phyloP scores from a whole-genome alignment of 2,329 filamentous ascomycete species.

The Neonectria faginata region DNA sequence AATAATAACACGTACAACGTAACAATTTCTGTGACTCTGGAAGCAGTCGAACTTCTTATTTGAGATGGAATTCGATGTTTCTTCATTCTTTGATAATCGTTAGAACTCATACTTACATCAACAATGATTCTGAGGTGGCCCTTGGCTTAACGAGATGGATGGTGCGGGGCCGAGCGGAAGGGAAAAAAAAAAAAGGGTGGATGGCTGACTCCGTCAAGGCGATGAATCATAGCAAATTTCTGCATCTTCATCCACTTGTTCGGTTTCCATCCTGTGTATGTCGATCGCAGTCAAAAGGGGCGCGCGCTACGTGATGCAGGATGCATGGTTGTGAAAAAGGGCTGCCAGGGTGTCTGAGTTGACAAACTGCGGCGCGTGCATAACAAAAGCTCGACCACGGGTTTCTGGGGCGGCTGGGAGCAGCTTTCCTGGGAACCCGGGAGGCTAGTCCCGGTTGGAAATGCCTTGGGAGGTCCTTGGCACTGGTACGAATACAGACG shows the following conservation, averaged over 20 bases:
- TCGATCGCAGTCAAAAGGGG: constrained; percentile 27
- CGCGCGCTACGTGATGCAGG: constrained; percentile 16
- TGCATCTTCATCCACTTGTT: constrained; percentile 16
- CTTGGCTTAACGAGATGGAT: constrained; percentile 3
- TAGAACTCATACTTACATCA: constrained; percentile 15
- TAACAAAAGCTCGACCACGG: constrained; percentile 14
- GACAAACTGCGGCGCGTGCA: constrained; percentile 21
- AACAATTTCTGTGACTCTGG: neutral
- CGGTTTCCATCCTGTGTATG: constrained; percentile 13
- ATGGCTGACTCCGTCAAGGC: constrained; percentile 14
- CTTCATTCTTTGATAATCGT: constrained; percentile 4
- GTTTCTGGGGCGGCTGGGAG: constrained; percentile 12
- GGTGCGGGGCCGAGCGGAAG: constrained; percentile 10
- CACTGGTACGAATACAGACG: constrained; percentile 11
- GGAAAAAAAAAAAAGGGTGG: constrained; percentile 3
- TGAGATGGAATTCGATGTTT: constrained; percentile 6
- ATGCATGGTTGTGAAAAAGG: constrained; percentile 28
- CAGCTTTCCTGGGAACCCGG: constrained; percentile 22
- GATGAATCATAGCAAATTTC: constrained; percentile 25
- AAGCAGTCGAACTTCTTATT: constrained; percentile 9
- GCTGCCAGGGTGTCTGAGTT: constrained; percentile 20
- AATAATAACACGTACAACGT: neutral
- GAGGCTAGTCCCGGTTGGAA: constrained; percentile 14
- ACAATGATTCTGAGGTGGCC: neutral
- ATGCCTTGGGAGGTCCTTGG: constrained; percentile 17